phyloP scores from a whole-genome alignment of 2,329 filamentous ascomycete species.

The Botrytis elliptica region DNA sequence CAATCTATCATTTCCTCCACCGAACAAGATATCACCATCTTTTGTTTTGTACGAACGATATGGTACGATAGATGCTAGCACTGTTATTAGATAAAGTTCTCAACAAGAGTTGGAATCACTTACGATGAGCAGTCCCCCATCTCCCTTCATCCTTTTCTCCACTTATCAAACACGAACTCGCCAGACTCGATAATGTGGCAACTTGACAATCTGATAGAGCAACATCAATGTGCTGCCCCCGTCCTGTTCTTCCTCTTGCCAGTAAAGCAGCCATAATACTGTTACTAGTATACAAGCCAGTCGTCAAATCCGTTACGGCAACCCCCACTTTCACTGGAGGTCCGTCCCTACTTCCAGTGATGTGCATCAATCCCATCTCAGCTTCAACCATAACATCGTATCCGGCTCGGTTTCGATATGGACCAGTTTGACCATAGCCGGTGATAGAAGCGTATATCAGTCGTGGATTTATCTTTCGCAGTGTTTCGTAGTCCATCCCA shows the following conservation, averaged over 20 bases:
- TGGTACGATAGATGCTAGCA: constrained; percentile 86
- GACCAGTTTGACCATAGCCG: constrained; percentile 93
- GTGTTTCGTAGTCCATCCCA: constrained; percentile 78
- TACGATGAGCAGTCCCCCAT: constrained; percentile 96
- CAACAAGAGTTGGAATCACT: constrained; percentile 29
- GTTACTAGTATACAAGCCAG: constrained; percentile 91
- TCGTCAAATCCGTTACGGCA: constrained; percentile 93
- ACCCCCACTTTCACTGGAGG: constrained; percentile 97
- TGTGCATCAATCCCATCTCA: constrained; percentile 98
- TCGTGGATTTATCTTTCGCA: constrained; percentile 77
- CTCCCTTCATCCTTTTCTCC: constrained; percentile 83
- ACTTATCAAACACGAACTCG: constrained; percentile 85
- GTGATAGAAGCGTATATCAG: constrained; percentile 96
- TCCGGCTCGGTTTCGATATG: constrained; percentile 80
- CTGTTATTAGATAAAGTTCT: background rate
- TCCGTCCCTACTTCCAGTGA: constrained; percentile 83
- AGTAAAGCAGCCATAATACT: constrained; percentile 91
- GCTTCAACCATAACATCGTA: constrained; percentile 99
- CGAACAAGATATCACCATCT: constrained; percentile 68
- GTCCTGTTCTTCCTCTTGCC: constrained; percentile 69
- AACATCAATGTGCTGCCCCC: constrained; percentile 90
- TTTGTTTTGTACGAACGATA: constrained; percentile 81
- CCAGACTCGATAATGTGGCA: constrained; percentile 91
- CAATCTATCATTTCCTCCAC: constrained; percentile 70
- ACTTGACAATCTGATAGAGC: constrained; percentile 92